Base-by-base conservation (phyloP, 768 basidiomycete species). In the Xerocomellus intermedius region DNA sequence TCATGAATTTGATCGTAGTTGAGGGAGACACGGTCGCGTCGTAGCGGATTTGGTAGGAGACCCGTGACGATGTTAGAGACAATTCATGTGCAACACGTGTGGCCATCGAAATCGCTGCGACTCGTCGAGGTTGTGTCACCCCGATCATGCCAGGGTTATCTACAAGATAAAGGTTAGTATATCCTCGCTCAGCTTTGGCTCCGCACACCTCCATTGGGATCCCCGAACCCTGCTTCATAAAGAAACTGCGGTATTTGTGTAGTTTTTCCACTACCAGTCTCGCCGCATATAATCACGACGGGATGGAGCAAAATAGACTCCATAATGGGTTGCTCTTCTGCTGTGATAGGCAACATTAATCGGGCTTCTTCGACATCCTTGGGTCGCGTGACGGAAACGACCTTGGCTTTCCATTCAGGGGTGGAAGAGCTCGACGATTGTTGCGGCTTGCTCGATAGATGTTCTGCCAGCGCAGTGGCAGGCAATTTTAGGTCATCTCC, bases 1-100 rank as follows among this genome's bases (percentile, higher is more conserved):
- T 99, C 95, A 98, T 98, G 77, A 98, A 99, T 71, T 98, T 98
- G 77, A 99, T 94, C 8, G 86, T 86, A 2, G 97, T 99, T 21
- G 83, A 79, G 1, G 92, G 79, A 4, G 94, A 94, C 0, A 94
- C 87, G 1, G 94, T 98, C 2, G 93, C 89, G 61, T 98, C 96
- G 67, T 98, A 99, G 57, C 97, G 89, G 57, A 99, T 98, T 70
- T 98, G 95, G 71, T 98, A 95, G 0, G 97, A 96, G 7, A 98
- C 92, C 24, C 82, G 79, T 1, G 87, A 86, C 1, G 87, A 77
- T 1, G 90, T 80, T 14, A 98, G 75, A 6, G 90, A 89, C n/a
- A 99, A 77, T 72, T 99, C 97, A 46, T 89, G 80, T n/a, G 87
- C 87, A 26, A 99, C 95, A 33, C 97, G 92, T 10, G 84, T 75